A percentile compares a stretch with the other conserved stretches of the same genome.
phyloP scores from a whole-genome alignment of 139 green algal species.

The Chlorella sp. region DNA sequence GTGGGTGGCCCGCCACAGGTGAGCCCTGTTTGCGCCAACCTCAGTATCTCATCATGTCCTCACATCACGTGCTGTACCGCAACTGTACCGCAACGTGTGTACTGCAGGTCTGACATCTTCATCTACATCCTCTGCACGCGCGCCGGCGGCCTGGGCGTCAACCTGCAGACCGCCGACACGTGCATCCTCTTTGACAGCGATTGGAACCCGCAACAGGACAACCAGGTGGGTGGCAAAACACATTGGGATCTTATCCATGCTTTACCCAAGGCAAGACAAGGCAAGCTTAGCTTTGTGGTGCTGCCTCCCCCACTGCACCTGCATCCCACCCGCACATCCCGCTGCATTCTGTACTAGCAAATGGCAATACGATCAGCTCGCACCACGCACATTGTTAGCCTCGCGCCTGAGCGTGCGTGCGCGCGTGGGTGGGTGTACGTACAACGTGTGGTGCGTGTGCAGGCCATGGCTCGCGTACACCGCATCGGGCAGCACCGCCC shows the following conservation, averaged over 20 bases:
- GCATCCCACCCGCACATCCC: background rate
- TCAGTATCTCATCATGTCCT: no score
- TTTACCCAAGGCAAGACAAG: background rate
- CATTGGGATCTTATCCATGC: no score
- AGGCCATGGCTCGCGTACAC: conserved; percentile 91
- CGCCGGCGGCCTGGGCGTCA: conserved; percentile 84
- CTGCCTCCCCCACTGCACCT: background rate
- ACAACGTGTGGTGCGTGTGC: no score
- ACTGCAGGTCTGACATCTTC: conserved; percentile 26
- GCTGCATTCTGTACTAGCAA: no score
- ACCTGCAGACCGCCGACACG: conserved; percentile 87
- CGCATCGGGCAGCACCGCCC: conserved; percentile 55
- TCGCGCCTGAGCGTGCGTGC: no score
- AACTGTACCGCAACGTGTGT: no score
- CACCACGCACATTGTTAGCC: no score
- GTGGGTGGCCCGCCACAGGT: no score
- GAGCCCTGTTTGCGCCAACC: no score
- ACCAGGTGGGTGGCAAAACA: conserved; percentile 21
- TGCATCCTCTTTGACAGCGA: conserved; percentile 48
- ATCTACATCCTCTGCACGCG: conserved; percentile 58
- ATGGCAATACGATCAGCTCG: no score
- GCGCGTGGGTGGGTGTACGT: no score
- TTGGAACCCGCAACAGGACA: conserved; percentile 32
- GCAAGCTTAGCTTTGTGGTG: background rate
- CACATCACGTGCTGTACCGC: no score